Percentiles rank a stretch among this genome's conserved stretches.
phyloP scores from a whole-genome alignment of 768 basidiomycete species.

The Peribolospora kevripleyi region DNA sequence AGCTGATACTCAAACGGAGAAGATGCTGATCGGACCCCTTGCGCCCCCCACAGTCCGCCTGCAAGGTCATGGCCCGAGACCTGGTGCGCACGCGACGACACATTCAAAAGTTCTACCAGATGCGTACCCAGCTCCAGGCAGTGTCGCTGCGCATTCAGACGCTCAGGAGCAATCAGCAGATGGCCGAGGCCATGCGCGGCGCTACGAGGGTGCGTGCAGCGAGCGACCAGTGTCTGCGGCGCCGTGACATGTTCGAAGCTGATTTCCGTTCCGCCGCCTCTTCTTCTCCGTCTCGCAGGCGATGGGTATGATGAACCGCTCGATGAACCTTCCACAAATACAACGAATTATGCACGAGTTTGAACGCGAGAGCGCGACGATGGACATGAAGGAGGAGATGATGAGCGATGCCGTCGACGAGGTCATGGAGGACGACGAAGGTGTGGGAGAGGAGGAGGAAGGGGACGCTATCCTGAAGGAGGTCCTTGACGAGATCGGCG shows the following conservation, averaged over 20 bases:
- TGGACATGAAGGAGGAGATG: conserved; percentile 99
- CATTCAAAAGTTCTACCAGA: conserved; percentile 93
- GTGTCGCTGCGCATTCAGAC: conserved; percentile 88
- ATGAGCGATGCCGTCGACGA: conserved; percentile 98
- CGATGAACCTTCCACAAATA: conserved; percentile 80
- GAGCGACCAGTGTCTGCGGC: too few relatives aligned
- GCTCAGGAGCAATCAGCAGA: conserved; percentile 86
- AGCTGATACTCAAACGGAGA: too few relatives aligned
- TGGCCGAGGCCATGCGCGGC: conserved; percentile 98
- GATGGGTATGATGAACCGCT: conserved; percentile 93
- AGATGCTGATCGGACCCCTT: background rate
- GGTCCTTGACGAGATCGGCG: conserved; percentile 91
- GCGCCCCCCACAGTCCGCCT: conserved; percentile 47
- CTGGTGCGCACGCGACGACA: conserved; percentile 87
- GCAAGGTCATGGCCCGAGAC: conserved; percentile 98
- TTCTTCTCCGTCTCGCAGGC: conserved; percentile 32
- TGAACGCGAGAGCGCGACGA: conserved; percentile 84
- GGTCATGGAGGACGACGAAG: conserved; percentile 64
- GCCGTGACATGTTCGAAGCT: too few relatives aligned
- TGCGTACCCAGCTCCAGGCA: conserved; percentile 94
- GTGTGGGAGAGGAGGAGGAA: conserved; percentile 84
- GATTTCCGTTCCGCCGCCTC: background rate
- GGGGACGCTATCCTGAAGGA: conserved; percentile 85
- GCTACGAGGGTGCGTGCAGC: conserved; percentile 57
- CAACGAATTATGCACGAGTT: conserved; percentile 95